Evolutionary conservation across 2,329 filamentous ascomycete species (phyloP).

Genomic region (Endoconidiophora polonica): DNA sequence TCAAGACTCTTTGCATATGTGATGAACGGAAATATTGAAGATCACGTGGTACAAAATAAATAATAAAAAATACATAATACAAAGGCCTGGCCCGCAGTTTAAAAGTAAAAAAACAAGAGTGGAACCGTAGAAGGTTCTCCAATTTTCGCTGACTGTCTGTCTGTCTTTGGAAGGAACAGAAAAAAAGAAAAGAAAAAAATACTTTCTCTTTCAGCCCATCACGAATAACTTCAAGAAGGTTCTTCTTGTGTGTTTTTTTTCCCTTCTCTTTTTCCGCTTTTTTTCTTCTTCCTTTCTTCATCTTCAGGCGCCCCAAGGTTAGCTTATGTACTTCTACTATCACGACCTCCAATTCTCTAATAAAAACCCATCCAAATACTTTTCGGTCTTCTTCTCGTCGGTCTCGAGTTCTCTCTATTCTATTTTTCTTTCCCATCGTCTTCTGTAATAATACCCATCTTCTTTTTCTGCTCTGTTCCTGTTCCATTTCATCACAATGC

Average conservation of each 20-base stretch:
- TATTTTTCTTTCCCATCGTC: slow-evolving; percentile 16
- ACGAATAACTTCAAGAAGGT: slow-evolving; percentile 4
- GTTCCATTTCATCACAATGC: slow-evolving; percentile 49
- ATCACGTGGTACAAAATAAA: too few relatives aligned
- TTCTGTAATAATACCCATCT: slow-evolving; percentile 9
- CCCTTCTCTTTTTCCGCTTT: slow-evolving; percentile 13
- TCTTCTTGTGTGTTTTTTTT: slow-evolving; percentile 2
- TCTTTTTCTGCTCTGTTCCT: slow-evolving; percentile 16
- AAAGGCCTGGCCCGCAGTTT: not conserved
- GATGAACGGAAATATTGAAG: too few relatives aligned
- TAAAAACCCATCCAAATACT: not conserved
- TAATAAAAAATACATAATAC: too few relatives aligned
- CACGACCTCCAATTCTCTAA: not conserved
- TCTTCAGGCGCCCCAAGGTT: slow-evolving; percentile 12
- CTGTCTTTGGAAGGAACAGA: not conserved
- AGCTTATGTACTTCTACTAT: slow-evolving; percentile 10
- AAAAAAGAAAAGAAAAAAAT: not conserved
- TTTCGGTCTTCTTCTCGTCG: not conserved
- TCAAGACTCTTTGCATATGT: too few relatives aligned
- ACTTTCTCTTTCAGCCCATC: not conserved
- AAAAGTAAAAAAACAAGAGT: not conserved
- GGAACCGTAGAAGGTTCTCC: slow-evolving; percentile 15
- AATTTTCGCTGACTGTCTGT: slow-evolving; percentile 11
- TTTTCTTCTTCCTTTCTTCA: slow-evolving; percentile 11
- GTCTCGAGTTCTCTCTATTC: slow-evolving; percentile 1